Base-by-base conservation (phyloP, 805 yeast species). In the Sugiyamaella lignohabitans region DNA sequence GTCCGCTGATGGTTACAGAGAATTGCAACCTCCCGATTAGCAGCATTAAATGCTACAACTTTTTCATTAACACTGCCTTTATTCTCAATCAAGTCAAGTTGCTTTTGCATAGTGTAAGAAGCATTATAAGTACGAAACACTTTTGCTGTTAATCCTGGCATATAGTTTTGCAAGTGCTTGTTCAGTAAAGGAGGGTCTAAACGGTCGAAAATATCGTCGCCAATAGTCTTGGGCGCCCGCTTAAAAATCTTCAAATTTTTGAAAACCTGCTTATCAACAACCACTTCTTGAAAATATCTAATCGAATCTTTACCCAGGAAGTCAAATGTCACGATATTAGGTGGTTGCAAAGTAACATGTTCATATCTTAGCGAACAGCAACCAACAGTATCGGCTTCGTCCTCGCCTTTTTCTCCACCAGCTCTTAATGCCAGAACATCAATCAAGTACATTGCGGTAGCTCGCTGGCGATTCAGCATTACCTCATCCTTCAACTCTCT, bases 121-220 rank as follows among this genome's bases (percentile, higher is more conserved):
- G 98, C 98, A 68, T 89, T 89, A 62, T 86, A 89, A 0, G 98
- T 89, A 80, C 98, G 94, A 73, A 89, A 91, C 18, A 89, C 97
- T 65, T 89, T 89, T 3, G 98, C 98, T 0, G 97, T 88, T 53
- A 89, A 73, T 0, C 98, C 98, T 20, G 84, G 80, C 93, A 89
- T 83, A 65, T 89, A 88, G 49, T 76, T 80, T 61, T 88, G 96
- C 59, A 89, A 76, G 62, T 87, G 89, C 63, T 82, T 85, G 71
- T 89, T 89, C 59, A 89, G 72, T 32, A 83, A 68, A 1, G 84
- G 67, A 5, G 97, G 97, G 58, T 84, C 91, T 40, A 91, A 74
- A 54, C 97, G 74, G 66, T 89, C 97, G 65, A 91, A 91, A 53
- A 91, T 72, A 62, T 88, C 88, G 68, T 91, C 96, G 16, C 97